Conservation (phyloP, 352 stramenopile genomes). For the Phytophthora europaea region DNA sequence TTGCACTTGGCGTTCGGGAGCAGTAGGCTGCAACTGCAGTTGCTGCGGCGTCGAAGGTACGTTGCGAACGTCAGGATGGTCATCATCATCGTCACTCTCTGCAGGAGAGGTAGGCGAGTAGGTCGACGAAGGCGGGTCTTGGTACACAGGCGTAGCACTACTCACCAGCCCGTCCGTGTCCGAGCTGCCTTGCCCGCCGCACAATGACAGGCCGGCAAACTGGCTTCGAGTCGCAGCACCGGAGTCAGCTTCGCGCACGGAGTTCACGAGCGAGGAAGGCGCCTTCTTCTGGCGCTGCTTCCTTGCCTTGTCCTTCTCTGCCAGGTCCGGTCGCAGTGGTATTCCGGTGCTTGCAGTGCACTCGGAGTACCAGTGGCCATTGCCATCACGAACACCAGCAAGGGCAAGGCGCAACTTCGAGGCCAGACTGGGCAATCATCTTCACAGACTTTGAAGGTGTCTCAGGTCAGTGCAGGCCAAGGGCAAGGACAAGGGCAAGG, state of each 20-base stretch:
- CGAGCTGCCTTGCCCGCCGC: not conserved
- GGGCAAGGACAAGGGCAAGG: not conserved
- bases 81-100: not conserved
- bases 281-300: not conserved
- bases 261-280: not conserved
- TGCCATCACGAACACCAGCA: no score
- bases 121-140: not conserved
- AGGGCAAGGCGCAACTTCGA: no score
- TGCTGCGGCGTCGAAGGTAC: not conserved
- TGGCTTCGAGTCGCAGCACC: not conserved
- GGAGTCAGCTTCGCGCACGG: not conserved
- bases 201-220: not conserved
- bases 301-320: not conserved
- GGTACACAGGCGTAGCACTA: not conserved
- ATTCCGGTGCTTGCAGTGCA: not conserved
- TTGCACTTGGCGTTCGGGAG: not conserved
- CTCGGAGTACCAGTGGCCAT: not conserved
- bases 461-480: no score
- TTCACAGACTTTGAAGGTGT: not conserved
- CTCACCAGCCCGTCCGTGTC: not conserved
- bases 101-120: not conserved
- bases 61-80: not conserved
- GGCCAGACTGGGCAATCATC: no score
- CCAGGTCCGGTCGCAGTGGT: not conserved
- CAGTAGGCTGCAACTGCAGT: not conserved